These are phyloP conservation scores for Millerozyma acaciae DNA, from an alignment of 805 yeast species.

Conservation along the genomic window DNA sequence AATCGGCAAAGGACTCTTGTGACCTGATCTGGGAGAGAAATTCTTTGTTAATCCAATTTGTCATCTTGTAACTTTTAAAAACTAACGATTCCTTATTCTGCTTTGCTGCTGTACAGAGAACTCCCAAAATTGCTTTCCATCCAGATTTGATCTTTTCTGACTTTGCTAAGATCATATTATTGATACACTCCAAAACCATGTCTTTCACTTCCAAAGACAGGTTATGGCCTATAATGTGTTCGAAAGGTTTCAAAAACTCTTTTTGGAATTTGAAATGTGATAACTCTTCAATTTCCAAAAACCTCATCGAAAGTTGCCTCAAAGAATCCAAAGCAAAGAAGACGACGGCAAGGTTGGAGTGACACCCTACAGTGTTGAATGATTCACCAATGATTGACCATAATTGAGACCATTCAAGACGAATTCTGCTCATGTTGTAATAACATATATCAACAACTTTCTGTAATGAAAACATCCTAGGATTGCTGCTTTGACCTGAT, in stretches of 20 bases:
- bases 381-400: conserved; percentile 93
- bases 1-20: conserved; percentile 65
- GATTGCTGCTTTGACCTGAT: conserved; percentile 74
- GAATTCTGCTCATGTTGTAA: conserved; percentile 93
- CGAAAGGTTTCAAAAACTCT: conserved; percentile 89
- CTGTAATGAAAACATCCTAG: conserved; percentile 88
- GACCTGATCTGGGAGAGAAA: conserved; percentile 58
- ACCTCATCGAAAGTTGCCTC: conserved; percentile 88
- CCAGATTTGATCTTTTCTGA: conserved; percentile 80
- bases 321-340: conserved; percentile 92
- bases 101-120: conserved; percentile 69
- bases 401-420: conserved; percentile 93
- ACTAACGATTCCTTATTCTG: conserved; percentile 58
- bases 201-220: conserved; percentile 70
- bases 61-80: conserved; percentile 57
- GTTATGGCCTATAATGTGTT: conserved; percentile 68
- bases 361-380: conserved; percentile 81
- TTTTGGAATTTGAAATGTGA: conserved; percentile 94
- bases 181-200: conserved; percentile 85
- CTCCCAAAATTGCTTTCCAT: conserved; percentile 85
- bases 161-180: conserved; percentile 77
- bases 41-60: conserved; percentile 56
- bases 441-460: conserved; percentile 97
- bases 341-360: conserved; percentile 69
- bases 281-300: conserved; percentile 88